A percentile compares a stretch with the other conserved stretches of the same genome.
Evolutionary conservation across 2,329 filamentous ascomycete species (phyloP).

Genomic region (Pyrenophora graminea): DNA sequence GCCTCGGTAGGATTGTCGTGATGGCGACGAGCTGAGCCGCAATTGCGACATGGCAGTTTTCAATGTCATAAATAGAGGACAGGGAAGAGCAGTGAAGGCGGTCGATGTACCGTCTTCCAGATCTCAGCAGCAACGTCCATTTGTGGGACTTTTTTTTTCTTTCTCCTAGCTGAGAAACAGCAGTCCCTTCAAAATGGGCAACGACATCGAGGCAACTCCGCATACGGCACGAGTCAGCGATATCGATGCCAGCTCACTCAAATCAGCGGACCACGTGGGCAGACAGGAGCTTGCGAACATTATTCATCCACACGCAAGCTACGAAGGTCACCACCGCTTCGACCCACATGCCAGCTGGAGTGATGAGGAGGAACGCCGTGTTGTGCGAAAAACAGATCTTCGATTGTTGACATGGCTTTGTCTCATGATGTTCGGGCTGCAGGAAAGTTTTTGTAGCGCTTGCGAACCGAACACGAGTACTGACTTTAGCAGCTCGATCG

Average conservation of each 20-base stretch:
- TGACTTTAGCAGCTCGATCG: conserved; percentile 51
- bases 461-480: not conserved
- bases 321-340: conserved; percentile 61
- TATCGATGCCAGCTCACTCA: conserved; percentile 29
- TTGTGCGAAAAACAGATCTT: conserved; percentile 56
- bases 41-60: conserved; percentile 30
- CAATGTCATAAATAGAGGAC: conserved; percentile 4
- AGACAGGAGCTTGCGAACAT: conserved; percentile 35
- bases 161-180: not conserved
- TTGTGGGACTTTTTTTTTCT: not conserved
- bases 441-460: not conserved
- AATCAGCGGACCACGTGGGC: conserved; percentile 29
- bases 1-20: conserved; percentile 7
- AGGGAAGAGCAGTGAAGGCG: not conserved
- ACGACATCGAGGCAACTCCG: conserved; percentile 31
- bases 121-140: not conserved
- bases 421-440: conserved; percentile 51
- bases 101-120: not conserved
- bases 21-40: conserved; percentile 10
- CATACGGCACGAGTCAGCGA: conserved; percentile 24
- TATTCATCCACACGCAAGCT: conserved; percentile 51
- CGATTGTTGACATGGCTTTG: conserved; percentile 36
- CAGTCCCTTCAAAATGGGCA: conserved; percentile 21
- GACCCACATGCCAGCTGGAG: conserved; percentile 61
- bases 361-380: conserved; percentile 58